Evolutionary conservation across 768 basidiomycete species (phyloP).

Genomic region (Termitomyces sp.): DNA sequence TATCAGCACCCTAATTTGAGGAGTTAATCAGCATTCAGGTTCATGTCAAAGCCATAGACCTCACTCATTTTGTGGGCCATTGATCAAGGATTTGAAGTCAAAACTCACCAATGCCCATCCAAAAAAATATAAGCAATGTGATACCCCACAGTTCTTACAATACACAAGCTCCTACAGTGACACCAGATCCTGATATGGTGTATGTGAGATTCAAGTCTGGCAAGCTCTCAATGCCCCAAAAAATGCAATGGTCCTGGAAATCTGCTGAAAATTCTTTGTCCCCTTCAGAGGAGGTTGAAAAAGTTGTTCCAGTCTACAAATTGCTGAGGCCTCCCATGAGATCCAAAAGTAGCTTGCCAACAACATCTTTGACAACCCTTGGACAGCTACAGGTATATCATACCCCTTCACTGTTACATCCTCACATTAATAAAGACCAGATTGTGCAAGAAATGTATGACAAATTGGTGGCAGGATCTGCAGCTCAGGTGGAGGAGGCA

Average conservation of each 20-base stretch:
- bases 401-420: background rate
- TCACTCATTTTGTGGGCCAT: too few relatives aligned
- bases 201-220: slow-evolving; percentile 11
- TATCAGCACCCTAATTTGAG: too few relatives aligned
- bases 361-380: background rate
- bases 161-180: background rate
- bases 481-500: too few relatives aligned
- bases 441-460: slow-evolving; percentile 7
- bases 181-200: background rate
- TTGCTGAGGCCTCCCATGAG: background rate
- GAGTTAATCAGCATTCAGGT: too few relatives aligned
- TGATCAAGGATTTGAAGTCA: too few relatives aligned
- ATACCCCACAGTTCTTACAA: background rate
- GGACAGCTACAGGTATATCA: background rate
- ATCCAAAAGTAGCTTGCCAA: background rate
- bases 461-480: too few relatives aligned
- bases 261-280: background rate
- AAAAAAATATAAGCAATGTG: background rate
- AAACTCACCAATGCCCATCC: too few relatives aligned
- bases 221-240: slow-evolving; percentile 8
- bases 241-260: background rate
- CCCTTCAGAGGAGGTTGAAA: slow-evolving; percentile 10
- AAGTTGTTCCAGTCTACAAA: background rate
- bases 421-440: background rate
- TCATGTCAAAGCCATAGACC: too few relatives aligned